Evolutionary conservation across 2,329 filamentous ascomycete genomes (phyloP), one percentile per base, ranked within the genome.

Genomic region (Macrophomina tecta): DNA sequence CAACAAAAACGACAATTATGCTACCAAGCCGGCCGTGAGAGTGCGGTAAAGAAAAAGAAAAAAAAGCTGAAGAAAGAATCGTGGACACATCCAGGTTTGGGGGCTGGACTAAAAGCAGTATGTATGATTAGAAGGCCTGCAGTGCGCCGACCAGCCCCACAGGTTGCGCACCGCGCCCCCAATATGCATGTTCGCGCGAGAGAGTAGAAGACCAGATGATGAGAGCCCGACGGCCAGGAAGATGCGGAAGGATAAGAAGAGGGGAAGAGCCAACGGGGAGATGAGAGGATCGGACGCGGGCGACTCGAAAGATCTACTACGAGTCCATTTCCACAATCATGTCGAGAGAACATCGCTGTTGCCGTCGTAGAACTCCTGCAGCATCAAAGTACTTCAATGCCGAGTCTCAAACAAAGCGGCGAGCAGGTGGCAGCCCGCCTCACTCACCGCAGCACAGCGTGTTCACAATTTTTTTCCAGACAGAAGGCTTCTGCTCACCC

Each of bases 31-130:
- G 64, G 64, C 64, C 64, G 64, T 66, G 53, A 66, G 51, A 65
- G 51, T 56, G 52, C 51, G 40, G 53, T 16, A 51, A 51, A 32
- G 36, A 66, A 49, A 65, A 30, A 48, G 14, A 65, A 49, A 55
- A 49, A 55, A 51, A 65, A 65, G 40, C 63, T 38, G n/a, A 51
- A 65, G 49, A 65, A 65, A 65, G 63, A 65, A 66, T 66, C 64
- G 64, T 66, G 64, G 64, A 66, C 64, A 66, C 64, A 66, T 66
- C 64, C 64, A 66, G 64, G 64, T 58, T 60, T 60, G 52, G 64
- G 52, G 63, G 51, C 3, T 38, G 51, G 52, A 66, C 53, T 51
- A 60, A 66, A 56, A 60, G 64, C 52, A 60, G 64, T 60, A 60
- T 66, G 53, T 60, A 66, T 60, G 64, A 56, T 36, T 53, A 60